These are phyloP conservation scores for Gynochthodes officinalis DNA, from an alignment of 257 asterid genomes.

Conservation along the genomic window DNA sequence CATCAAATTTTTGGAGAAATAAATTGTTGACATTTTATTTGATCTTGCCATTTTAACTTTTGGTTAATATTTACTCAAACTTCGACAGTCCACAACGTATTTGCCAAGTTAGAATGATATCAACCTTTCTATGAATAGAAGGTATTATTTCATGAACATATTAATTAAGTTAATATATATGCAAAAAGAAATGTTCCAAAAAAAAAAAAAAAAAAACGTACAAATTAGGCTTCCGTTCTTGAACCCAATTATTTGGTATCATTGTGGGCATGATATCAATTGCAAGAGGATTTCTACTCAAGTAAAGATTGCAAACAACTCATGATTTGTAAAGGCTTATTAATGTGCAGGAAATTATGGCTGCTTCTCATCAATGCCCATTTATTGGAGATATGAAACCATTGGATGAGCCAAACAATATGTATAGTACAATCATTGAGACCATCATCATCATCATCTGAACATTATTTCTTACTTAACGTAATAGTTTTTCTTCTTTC, in stretches of 20 bases:
- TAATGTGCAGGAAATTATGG: conserved; percentile 12
- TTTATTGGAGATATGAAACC: neutral
- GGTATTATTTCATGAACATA: no score
- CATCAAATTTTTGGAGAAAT: no score
- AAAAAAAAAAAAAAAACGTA: no score
- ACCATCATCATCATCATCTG: neutral
- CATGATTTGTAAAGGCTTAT: neutral
- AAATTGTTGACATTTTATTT: neutral
- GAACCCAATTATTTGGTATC: neutral
- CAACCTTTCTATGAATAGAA: no score
- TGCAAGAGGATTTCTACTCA: neutral
- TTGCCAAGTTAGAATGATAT: no score
- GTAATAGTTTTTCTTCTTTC: neutral
- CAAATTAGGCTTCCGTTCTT: neutral
- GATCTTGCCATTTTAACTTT: no score
- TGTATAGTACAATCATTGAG: no score
- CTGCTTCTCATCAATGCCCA: neutral
- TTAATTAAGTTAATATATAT: no score
- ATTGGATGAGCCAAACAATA: neutral
- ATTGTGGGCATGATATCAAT: neutral
- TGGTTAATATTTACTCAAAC: no score
- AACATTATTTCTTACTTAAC: conserved; percentile 9
- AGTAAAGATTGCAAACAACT: conserved; percentile 9
- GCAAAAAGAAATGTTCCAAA: no score
- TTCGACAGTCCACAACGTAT: no score